Base-by-base conservation (phyloP, 495 filamentous ascomycete species). In the Terfezia claveryi region DNA sequence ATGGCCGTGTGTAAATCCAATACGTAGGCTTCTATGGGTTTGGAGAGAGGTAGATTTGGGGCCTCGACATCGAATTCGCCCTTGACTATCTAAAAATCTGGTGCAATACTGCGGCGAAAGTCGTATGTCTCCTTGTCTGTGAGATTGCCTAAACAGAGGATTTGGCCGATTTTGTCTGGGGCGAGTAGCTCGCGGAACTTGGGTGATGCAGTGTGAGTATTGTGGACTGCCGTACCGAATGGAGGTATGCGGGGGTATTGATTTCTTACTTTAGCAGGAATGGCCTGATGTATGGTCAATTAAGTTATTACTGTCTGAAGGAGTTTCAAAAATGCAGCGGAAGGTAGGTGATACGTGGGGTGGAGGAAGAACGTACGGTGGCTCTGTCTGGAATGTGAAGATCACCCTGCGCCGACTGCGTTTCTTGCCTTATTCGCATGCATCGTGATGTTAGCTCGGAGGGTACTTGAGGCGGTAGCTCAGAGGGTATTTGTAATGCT, bases 151-250 rank as follows among this genome's bases (percentile, higher is more conserved):
- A 99, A 80, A 69, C 91, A 96, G 57, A 99, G 79, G 50, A 87
- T 96, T 68, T 99, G 91, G 57, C 83, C 84, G 64, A 99, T 99
- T 72, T 96, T 96, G 63, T 91, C 92, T 10, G 92, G 91, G 11
- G 87, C 83, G 61, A 99, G 80, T 68, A 99, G 91, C 67, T 95
- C 96, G 65, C 86, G 87, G 78, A 99, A 99, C 88, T 96, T 68
- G 41, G 37, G 50, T 52, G 14, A 49, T 53, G 51, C 61, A 63
- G 57, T 44, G 52, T 58, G 54, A 37, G 37, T 51, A 49, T 46
- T 54, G 16, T 38, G 55, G 55, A 53, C 32, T 36, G 20, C 37
- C 57, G 41, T 32, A 11, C 53, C 32, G 58, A 52, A 36, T 50
- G 54, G 52, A 61, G 37, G 53, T 55, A 52, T 32, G 27, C 52